Percentiles rank a stretch among this genome's conserved stretches.
Evolutionary conservation across 768 basidiomycete genomes (phyloP).

Genomic region (Cyclocybe cylindracea): DNA sequence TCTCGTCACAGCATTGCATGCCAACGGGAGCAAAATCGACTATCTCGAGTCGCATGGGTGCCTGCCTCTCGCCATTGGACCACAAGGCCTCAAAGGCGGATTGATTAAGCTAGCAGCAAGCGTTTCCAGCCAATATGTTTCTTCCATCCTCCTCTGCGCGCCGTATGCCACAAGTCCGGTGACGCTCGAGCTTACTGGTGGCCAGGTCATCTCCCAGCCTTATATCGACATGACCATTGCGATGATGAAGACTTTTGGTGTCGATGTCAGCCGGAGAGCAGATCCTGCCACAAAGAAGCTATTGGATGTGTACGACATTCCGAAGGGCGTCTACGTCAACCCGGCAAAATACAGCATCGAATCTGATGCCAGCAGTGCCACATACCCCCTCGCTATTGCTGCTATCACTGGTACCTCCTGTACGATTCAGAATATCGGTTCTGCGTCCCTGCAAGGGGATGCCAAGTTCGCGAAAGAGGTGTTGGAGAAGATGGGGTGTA

Average conservation of each 20-base stretch:
- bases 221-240: slow-evolving; percentile 99
- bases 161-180: slow-evolving; percentile 88
- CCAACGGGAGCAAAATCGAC: slow-evolving; percentile 77
- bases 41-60: slow-evolving; percentile 84
- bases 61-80: slow-evolving; percentile 84
- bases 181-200: slow-evolving; percentile 87
- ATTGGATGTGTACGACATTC: slow-evolving; percentile 87
- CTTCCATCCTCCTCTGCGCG: slow-evolving; percentile 93
- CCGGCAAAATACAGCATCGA: slow-evolving; percentile 88
- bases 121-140: slow-evolving; percentile 98
- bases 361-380: slow-evolving; percentile 92
- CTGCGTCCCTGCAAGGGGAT: slow-evolving; percentile 92
- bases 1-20: slow-evolving; percentile 83
- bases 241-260: slow-evolving; percentile 95
- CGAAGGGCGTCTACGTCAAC: slow-evolving; percentile 74
- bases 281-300: slow-evolving; percentile 60
- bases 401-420: slow-evolving; percentile 97
- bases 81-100: slow-evolving; percentile 81
- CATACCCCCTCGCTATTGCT: slow-evolving; percentile 95
- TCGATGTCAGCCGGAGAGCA: slow-evolving; percentile 66
- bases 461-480: slow-evolving; percentile 94
- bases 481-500: slow-evolving; percentile 93
- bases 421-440: slow-evolving; percentile 91
- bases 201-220: slow-evolving; percentile 95
- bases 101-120: slow-evolving; percentile 87